Evolutionary conservation across 2,329 filamentous ascomycete genomes (phyloP), one percentile per base, ranked within the genome.

Genomic region (Hymenoscyphus infarciens): DNA sequence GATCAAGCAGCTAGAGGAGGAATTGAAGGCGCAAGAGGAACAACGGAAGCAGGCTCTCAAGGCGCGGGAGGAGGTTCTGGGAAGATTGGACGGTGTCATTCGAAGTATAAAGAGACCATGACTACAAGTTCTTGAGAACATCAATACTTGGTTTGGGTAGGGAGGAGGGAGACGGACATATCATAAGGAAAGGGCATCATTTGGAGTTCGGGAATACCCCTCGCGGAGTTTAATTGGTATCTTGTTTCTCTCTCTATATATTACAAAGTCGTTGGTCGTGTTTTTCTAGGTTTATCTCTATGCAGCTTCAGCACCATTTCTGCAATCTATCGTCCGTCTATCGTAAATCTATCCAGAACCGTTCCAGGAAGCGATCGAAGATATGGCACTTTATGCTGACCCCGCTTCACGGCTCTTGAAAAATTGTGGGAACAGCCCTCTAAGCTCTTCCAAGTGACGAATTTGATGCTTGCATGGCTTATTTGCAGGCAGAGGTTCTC

Each of bases 391-490:
- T 39, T 35, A 33, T 25, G n/a, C 39, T 7, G 27, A 31, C 8
- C 33, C 33, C 33, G 16, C 10, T 27, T 57, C 15, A 29, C 19
- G 22, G 11, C 77, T 78, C 75, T 90, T 95, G 81, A 99, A 97
- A 66, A 97, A 86, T 62, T 96, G 87, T 0, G 95, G 92, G 68
- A 94, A 98, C 11, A 90, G 76, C 0, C 78, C 78, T 55, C 90
- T 85, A 63, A 99, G 78, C 72, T 98, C 90, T 67, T 90, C 82
- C 31, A 99, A 77, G 72, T 86, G 83, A 54, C 83, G 81, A 67
- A 99, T 90, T 73, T 93, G 88, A 74, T 90, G 86, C 70, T 90
- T 84, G 42, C 88, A 88, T 4, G 89, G 88, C 64, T 83, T 85
- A 5, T 80, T 82, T 25, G 77, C 75, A 1, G 92, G 93, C 10